phyloP scores from a whole-genome alignment of 345 rosid genomes.

The Citrus unshiu region DNA sequence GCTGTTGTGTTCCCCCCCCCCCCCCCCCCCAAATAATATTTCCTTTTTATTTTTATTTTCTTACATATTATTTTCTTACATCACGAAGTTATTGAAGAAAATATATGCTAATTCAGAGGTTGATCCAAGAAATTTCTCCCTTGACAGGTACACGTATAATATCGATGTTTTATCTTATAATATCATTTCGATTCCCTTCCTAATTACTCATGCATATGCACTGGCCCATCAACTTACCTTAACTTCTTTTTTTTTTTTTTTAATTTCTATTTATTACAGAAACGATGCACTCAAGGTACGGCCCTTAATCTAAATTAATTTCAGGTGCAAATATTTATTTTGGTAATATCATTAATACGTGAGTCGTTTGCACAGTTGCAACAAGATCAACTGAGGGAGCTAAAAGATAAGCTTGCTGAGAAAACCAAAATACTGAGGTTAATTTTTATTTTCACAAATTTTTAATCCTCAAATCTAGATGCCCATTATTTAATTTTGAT shows the following conservation, averaged over 20 bases:
- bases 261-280: conserved; percentile 4
- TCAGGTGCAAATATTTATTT: not conserved
- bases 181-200: not conserved
- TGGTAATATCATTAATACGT: not conserved
- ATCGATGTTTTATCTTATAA: too few species aligned
- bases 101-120: not conserved
- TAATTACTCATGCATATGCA: not conserved
- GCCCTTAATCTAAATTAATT: not conserved
- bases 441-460: accelerated
- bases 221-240: not conserved
- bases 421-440: conserved; percentile 28
- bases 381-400: conserved; percentile 6
- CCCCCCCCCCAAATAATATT: not conserved
- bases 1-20: not conserved
- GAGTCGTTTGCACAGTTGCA: not conserved
- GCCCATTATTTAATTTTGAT: too few species aligned
- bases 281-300: conserved; percentile 10
- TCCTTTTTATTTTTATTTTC: not conserved
- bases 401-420: conserved; percentile 14
- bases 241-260: too few species aligned
- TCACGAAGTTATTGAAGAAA: conserved; percentile 21
- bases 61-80: not conserved
- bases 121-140: not conserved
- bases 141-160: not conserved
- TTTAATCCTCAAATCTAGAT: too few species aligned